A percentile compares a stretch with the other conserved stretches of the same genome.
Evolutionary conservation across 2,329 filamentous ascomycete genomes (phyloP).

Genomic region (Diaporthe vaccinii): DNA sequence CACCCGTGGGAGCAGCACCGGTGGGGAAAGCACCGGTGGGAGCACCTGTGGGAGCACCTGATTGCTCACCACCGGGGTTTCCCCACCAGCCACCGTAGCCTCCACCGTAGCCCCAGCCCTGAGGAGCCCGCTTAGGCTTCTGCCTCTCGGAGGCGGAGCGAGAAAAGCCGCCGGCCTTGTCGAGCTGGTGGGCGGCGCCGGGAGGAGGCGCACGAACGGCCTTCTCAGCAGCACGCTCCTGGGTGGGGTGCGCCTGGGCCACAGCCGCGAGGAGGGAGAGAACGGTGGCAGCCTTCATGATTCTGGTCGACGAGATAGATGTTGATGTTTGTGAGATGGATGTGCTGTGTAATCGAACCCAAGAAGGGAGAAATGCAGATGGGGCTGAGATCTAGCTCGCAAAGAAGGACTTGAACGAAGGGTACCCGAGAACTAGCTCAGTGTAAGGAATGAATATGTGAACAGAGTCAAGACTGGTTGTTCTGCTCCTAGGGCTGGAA

Average conservation of each 20-base stretch:
- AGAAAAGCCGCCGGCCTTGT: neutral
- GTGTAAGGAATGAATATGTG: constrained; percentile 18
- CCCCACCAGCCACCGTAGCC: constrained; percentile 18
- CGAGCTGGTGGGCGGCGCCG: constrained; percentile 1
- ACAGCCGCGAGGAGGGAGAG: constrained; percentile 19
- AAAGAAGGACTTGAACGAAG: constrained; percentile 12
- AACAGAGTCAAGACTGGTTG: constrained; percentile 23
- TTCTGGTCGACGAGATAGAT: neutral
- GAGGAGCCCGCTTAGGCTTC: neutral
- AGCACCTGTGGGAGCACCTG: neutral
- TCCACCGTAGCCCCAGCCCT: constrained; percentile 5
- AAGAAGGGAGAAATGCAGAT: neutral
- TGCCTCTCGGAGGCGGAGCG: neutral
- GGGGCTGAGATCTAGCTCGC: constrained; percentile 8
- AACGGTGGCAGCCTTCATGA: constrained; percentile 10
- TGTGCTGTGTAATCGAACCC: neutral
- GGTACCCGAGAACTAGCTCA: constrained; percentile 22
- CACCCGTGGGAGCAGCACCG: neutral
- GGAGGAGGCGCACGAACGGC: constrained; percentile 7
- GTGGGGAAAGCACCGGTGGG: neutral
- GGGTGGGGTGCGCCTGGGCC: neutral
- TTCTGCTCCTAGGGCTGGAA: neutral
- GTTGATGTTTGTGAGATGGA: neutral
- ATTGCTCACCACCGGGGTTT: neutral
- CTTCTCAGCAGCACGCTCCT: constrained; percentile 4